phyloP scores from a whole-genome alignment of 768 basidiomycete genomes.

The Russula abietina region DNA sequence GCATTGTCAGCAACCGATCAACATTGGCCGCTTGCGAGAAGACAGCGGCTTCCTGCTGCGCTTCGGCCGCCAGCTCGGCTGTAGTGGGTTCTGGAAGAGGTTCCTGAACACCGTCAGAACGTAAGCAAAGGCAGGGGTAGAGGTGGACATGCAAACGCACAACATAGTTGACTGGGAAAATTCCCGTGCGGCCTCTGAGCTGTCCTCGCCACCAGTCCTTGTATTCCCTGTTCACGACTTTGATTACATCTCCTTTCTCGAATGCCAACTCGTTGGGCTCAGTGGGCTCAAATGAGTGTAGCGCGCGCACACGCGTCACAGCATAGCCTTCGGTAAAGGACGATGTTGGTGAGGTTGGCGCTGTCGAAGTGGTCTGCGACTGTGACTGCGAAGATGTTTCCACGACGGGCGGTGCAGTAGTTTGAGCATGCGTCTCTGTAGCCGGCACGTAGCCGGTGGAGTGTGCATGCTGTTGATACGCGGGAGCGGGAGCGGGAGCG shows the following conservation, averaged over 20 bases:
- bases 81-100: constrained; percentile 78
- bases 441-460: constrained; percentile 51
- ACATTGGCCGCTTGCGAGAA: constrained; percentile 84
- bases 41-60: constrained; percentile 80
- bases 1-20: constrained; percentile 48
- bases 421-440: constrained; percentile 4
- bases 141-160: constrained; percentile 39
- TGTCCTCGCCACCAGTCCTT: constrained; percentile 98
- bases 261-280: constrained; percentile 89
- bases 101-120: constrained; percentile 44
- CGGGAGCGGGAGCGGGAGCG: constrained; percentile 3
- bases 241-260: constrained; percentile 88
- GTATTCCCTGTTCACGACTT: constrained; percentile 89
- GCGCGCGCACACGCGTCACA: constrained; percentile 78
- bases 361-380: constrained; percentile 24
- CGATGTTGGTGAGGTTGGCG: constrained; percentile 29
- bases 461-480: constrained; percentile 32
- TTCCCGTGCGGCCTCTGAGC: constrained; percentile 81
- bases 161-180: constrained; percentile 97
- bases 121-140: neutral
- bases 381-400: constrained; percentile 23
- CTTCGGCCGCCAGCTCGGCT: constrained; percentile 70
- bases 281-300: constrained; percentile 83
- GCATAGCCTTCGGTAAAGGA: constrained; percentile 32
- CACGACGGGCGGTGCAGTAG: constrained; percentile 26